Evolutionary conservation across 129 eudicot genomes (phyloP).

Genomic region (Erigeron canadensis): DNA sequence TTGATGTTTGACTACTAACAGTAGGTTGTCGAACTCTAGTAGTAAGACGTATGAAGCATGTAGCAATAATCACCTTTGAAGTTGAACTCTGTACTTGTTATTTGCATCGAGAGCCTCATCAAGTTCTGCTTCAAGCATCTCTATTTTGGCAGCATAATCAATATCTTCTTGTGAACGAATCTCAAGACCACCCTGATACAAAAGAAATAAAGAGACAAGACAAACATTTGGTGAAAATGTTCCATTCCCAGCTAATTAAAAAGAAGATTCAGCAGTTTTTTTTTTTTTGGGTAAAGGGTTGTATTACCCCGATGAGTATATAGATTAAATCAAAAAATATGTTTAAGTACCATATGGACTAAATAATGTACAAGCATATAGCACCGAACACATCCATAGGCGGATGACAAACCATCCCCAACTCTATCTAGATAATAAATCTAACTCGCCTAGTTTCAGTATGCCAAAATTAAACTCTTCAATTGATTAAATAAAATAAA

Average conservation of each 20-base stretch:
- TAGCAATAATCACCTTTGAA: slow-evolving; percentile 45
- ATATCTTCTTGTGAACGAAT: slow-evolving; percentile 32
- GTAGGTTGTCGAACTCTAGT: background rate
- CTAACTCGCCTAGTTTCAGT: no score
- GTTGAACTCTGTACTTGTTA: slow-evolving; percentile 53
- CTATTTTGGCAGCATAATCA: slow-evolving; percentile 43
- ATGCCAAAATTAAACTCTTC: background rate
- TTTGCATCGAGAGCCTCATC: slow-evolving; percentile 59
- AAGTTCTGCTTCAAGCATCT: slow-evolving; percentile 62
- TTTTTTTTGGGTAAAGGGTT: no score
- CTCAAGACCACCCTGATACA: slow-evolving; percentile 36
- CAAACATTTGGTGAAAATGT: background rate
- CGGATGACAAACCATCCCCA: no score
- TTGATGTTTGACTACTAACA: slow-evolving; percentile 21
- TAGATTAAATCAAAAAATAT: no score
- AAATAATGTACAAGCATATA: no score
- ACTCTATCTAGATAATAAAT: no score
- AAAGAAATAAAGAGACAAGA: slow-evolving; percentile 4
- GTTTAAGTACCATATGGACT: no score
- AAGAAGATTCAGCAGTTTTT: background rate
- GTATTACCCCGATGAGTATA: no score
- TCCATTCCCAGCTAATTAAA: background rate
- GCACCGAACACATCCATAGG: no score
- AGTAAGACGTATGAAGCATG: background rate
- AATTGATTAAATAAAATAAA: background rate